phyloP scores from a whole-genome alignment of 805 yeast genomes.

The Teunomyces tritomae region DNA sequence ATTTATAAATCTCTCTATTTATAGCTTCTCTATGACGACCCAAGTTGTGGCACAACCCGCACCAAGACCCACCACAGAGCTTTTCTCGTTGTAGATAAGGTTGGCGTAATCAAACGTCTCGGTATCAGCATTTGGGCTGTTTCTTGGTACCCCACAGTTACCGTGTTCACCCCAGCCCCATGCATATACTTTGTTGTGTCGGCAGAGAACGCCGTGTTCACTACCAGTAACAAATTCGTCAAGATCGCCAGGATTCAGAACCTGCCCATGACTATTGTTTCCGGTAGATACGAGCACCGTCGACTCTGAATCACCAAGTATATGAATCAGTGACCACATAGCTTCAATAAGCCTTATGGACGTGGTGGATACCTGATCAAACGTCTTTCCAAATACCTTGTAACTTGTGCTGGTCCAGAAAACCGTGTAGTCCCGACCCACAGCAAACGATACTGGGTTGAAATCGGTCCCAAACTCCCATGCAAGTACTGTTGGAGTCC shows the following conservation, averaged over 20 bases:
- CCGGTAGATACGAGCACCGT: conserved; percentile 53
- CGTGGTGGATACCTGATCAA: conserved; percentile 22
- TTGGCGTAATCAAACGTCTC: conserved; percentile 41
- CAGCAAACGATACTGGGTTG: conserved; percentile 15
- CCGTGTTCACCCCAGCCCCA: conserved; percentile 99
- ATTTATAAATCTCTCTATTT: background rate
- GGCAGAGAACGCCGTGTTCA: conserved; percentile 73
- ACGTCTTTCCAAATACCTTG: conserved; percentile 7
- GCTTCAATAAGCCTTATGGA: conserved; percentile 28
- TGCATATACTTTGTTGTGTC: conserved; percentile 43
- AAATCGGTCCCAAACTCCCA: conserved; percentile 12
- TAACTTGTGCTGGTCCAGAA: conserved; percentile 10
- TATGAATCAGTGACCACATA: conserved; percentile 84
- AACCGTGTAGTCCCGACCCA: conserved; percentile 63
- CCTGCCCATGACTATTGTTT: conserved; percentile 75
- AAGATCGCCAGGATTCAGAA: conserved; percentile 17
- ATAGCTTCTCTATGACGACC: conserved; percentile 34
- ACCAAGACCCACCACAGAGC: conserved; percentile 30
- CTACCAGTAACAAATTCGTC: conserved; percentile 59
- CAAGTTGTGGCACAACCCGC: conserved; percentile 74
- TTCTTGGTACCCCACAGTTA: conserved; percentile 61
- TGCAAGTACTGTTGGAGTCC: conserved; percentile 19
- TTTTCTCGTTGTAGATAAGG: conserved; percentile 21
- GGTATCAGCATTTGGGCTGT: conserved; percentile 12
- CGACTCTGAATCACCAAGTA: conserved; percentile 17